Base-by-base conservation (phyloP, 1,284 basidiomycete genomes). In the Phellopilus nigrolimitatus region DNA sequence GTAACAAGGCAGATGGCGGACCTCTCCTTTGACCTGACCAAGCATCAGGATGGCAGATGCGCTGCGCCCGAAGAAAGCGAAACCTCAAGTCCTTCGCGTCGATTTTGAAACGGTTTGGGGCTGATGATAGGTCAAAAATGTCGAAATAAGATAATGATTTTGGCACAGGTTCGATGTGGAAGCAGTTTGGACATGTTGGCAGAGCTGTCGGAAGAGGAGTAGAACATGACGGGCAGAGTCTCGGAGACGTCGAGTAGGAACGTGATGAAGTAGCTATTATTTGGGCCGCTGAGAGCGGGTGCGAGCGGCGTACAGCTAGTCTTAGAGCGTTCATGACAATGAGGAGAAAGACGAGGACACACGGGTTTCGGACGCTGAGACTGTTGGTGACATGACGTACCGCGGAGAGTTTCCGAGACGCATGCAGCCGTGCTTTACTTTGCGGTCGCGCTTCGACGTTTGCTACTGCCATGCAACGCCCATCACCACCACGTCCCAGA, bases 11-110 rank as follows among this genome's bases (percentile, higher is more conserved):
- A n/a, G n/a, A n/a, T n/a, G 12, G 73, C 78, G 49, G 56, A 84
- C 81, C 54, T 71, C 63, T 52, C 78, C 77, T 63, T 78, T 76
- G 34, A 78, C 77, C 19, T n/a, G 80, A 74, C 86, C 88, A 91
- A 15, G 79, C 71, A 63, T 93, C 90, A 0, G 91, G 90, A 67
- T 93, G 90, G 46, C 87, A 84, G 24, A 79, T 65, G n/a, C 81
- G 72, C 61, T 92, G 89, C 6, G 84, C 77, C 47, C 76, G 70
- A 17, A 83, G 71, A 62, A 89, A 91, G 24, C 73, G 70, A 21
- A 71, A 69, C 64, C 78, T 84, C 56, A 92, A 68, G 10, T 72
- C 64, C 0, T 64, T 57, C 13, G 71, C 58, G 60, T 88, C 76
- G 34, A 90, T 64, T 17, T 74, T 62, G 67, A 90, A 89, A 3